These are phyloP conservation scores for Marasmius fiardii DNA, from an alignment of 1,284 basidiomycete genomes.

Conservation along the genomic window DNA sequence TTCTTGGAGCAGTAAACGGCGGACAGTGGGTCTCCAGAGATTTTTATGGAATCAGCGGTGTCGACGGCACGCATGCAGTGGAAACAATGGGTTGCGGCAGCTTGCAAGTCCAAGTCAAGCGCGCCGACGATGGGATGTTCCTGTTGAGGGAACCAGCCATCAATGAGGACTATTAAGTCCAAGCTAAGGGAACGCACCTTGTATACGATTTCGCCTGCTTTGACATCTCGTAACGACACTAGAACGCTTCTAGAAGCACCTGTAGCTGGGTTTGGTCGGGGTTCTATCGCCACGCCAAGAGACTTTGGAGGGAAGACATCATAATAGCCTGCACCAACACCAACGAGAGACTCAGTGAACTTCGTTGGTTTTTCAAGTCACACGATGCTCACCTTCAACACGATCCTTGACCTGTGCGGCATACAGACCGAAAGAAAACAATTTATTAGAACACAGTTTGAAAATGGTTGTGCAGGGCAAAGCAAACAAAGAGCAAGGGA, in stretches of 20 bases:
- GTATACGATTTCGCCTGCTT: conserved; percentile 71
- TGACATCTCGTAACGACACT: conserved; percentile 64
- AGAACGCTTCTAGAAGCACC: conserved; percentile 49
- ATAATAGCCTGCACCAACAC: conserved; percentile 60
- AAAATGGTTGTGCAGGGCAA: conserved; percentile 22
- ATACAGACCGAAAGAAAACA: conserved; percentile 27
- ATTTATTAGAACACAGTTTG: conserved; percentile 63
- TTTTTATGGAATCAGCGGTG: conserved; percentile 38
- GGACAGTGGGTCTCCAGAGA: conserved; percentile 47
- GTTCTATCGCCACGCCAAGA: conserved; percentile 62
- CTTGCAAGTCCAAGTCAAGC: conserved; percentile 68
- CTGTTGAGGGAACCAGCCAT: conserved; percentile 31
- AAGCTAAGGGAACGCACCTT: conserved; percentile 40
- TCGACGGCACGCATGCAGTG: conserved; percentile 64
- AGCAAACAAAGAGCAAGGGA: conserved; percentile 18
- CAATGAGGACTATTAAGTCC: not conserved
- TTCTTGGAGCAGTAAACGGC: conserved; percentile 70
- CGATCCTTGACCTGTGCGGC: conserved; percentile 55
- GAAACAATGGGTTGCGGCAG: conserved; percentile 62
- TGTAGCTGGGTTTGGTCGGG: conserved; percentile 33
- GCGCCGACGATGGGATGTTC: conserved; percentile 68
- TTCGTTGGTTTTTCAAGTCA: conserved; percentile 20
- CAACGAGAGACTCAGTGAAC: conserved; percentile 26
- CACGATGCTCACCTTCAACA: conserved; percentile 68
- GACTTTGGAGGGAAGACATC: conserved; percentile 66